Evolutionary conservation across 495 filamentous ascomycete genomes (phyloP).

Genomic region (Cercophora scortea): DNA sequence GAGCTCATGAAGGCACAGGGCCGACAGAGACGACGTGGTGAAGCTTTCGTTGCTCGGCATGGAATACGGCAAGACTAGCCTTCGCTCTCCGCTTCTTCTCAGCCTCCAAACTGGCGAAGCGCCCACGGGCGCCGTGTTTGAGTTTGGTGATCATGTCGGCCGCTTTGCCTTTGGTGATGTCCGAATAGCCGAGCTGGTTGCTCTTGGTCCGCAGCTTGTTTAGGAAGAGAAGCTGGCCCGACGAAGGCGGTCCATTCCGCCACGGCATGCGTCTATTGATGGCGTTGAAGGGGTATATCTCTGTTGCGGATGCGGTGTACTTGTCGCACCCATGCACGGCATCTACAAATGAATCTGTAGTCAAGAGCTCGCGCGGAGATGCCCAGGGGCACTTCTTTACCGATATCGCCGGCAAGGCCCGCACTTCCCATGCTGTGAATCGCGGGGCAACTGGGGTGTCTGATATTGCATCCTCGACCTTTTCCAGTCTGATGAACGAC

Average conservation of each 20-base stretch:
- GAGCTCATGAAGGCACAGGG: conserved; percentile 24
- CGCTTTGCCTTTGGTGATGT: conserved; percentile 73
- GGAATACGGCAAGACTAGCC: conserved; percentile 31
- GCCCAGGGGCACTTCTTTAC: conserved; percentile 49
- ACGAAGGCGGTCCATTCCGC: conserved; percentile 58
- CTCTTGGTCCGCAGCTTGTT: conserved; percentile 55
- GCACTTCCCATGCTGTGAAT: conserved; percentile 31
- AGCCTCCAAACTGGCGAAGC: conserved; percentile 48
- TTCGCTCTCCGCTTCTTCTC: conserved; percentile 38
- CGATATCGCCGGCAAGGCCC: conserved; percentile 21
- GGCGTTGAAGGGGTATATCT: conserved; percentile 50
- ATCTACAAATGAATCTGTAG: conserved; percentile 50
- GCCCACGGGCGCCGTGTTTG: conserved; percentile 70
- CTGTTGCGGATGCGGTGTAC: conserved; percentile 58
- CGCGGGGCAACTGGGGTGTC: background rate
- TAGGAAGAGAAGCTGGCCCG: conserved; percentile 62
- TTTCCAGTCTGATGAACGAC: conserved; percentile 57
- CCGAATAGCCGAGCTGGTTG: conserved; percentile 42
- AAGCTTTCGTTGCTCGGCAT: conserved; percentile 30
- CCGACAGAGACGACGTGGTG: conserved; percentile 59
- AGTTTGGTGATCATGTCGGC: conserved; percentile 90
- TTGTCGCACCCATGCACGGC: conserved; percentile 80
- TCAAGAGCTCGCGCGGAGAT: conserved; percentile 57
- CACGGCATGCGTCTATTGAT: conserved; percentile 55
- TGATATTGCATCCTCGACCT: conserved; percentile 12